A percentile compares a stretch with the other conserved stretches of the same genome.
These are phyloP conservation scores for Saccharomyces pastorianus DNA, from an alignment of 1,139 yeast species.

Conservation along the genomic window DNA sequence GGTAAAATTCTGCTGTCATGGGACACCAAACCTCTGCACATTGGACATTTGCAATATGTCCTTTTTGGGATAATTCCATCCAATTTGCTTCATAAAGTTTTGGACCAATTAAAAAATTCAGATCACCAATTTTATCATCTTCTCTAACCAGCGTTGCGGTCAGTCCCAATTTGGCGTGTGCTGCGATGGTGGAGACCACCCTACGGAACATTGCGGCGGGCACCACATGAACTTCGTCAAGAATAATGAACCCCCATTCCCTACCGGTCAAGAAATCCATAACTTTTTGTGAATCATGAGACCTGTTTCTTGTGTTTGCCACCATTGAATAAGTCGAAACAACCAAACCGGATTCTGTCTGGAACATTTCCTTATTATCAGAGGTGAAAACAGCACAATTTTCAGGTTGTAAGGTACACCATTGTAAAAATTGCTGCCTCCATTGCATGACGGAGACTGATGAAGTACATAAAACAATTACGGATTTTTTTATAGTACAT, in stretches of 20 bases:
- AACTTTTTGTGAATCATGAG: slow-evolving; percentile 96
- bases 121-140: slow-evolving; percentile 95
- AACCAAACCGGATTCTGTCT: slow-evolving; percentile 91
- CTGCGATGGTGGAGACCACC: slow-evolving; percentile 95
- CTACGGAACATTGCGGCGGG: slow-evolving; percentile 99
- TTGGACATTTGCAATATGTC: slow-evolving; percentile 97
- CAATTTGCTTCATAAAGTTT: slow-evolving; percentile 97
- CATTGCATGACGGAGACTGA: slow-evolving; percentile 99
- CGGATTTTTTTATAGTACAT: slow-evolving; percentile 91
- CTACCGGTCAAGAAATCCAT: slow-evolving; percentile 95
- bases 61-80: slow-evolving; percentile 99
- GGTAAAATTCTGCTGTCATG: slow-evolving; percentile 96
- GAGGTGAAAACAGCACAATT: slow-evolving; percentile 96
- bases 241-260: slow-evolving; percentile 97
- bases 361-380: slow-evolving; percentile 92
- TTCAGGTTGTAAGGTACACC: slow-evolving; percentile 98
- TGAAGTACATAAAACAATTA: slow-evolving; percentile 91
- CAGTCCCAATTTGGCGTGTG: slow-evolving; percentile 92
- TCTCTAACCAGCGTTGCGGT: slow-evolving; percentile 98
- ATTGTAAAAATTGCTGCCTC: slow-evolving; percentile 96
- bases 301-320: slow-evolving; percentile 91
- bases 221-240: slow-evolving; percentile 98
- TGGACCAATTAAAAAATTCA: slow-evolving; percentile 96
- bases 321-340: slow-evolving; percentile 98
- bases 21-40: slow-evolving; percentile 99